phyloP scores from a whole-genome alignment of 805 yeast species.

The Cyberlindnera petersonii region DNA sequence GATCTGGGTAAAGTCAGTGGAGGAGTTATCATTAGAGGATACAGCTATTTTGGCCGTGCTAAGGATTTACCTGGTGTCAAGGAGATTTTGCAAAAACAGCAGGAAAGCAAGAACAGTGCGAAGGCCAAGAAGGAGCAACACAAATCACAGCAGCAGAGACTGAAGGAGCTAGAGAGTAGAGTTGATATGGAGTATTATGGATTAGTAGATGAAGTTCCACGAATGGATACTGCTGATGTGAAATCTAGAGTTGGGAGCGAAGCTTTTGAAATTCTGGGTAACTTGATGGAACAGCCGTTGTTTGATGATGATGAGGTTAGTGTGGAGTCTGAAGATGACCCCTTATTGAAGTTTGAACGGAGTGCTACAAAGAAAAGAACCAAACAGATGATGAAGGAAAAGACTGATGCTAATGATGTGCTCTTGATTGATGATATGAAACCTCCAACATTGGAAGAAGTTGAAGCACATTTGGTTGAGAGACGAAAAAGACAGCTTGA shows the following conservation, averaged over 20 bases:
- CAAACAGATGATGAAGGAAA: constrained; percentile 4
- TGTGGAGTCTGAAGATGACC: constrained; percentile 15
- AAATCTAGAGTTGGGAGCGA: background rate
- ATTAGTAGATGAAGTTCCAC: constrained; percentile 25
- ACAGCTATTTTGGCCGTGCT: constrained; percentile 78
- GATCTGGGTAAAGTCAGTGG: constrained; percentile 18
- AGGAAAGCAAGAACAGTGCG: constrained; percentile 21
- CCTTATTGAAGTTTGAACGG: constrained; percentile 32
- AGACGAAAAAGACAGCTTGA: constrained; percentile 17
- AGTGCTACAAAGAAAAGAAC: constrained; percentile 24
- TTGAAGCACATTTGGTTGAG: constrained; percentile 19
- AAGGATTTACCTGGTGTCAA: constrained; percentile 72
- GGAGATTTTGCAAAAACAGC: constrained; percentile 38
- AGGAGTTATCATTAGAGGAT: constrained; percentile 22
- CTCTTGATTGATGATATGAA: constrained; percentile 4
- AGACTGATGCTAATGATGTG: background rate
- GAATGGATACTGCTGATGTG: background rate
- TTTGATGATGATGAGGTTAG: constrained; percentile 1
- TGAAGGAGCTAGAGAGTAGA: constrained; percentile 26
- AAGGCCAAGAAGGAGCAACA: constrained; percentile 16
- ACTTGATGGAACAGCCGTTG: background rate
- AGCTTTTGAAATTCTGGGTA: constrained; percentile 3
- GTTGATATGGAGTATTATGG: constrained; percentile 43
- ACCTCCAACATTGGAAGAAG: constrained; percentile 10
- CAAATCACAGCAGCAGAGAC: constrained; percentile 20